Evolutionary conservation across 345 rosid species (phyloP), one percentile per base, ranked within the genome.

Genomic region (Hevea brasiliensis): DNA sequence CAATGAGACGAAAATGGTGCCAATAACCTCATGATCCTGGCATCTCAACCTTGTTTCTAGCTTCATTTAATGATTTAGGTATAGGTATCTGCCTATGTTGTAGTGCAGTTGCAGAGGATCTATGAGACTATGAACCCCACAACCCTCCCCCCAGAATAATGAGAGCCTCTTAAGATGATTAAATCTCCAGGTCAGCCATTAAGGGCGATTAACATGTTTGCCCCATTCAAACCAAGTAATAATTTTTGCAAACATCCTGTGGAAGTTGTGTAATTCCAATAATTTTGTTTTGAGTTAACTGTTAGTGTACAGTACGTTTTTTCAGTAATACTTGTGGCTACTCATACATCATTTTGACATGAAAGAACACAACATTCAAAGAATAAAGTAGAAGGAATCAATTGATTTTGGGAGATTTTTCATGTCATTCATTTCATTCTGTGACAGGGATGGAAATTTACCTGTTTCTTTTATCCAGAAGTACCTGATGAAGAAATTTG

Each of bases 381-480:
- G 42, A 24, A 44, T 41, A 14, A 27, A 10, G 57, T 45, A 23
- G 47, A 74, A 70, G 51, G 2, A 35, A 42, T 41, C 18, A 35
- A 73, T 53, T 73, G 15, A 72, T 55, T 32, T 12, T 12, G 12
- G 74, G 47, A 65, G 55, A 50, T 57, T 35, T 58, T 48, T 65
- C 56, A 32, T 56, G 23, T 20, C 68, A 56, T 47, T 67, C 50
- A 2, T 77, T 75, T 76, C 50, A 9, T 70, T 71, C 48, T 42
- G 9, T 84, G 74, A 65, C 75, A 71, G 75, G 72, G 63, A 77
- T 65, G 70, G 77, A 69, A 74, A 48, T 47, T 51, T 62, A 63
- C 76, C 76, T 15, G 72, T 79, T 57, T 79, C 81, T 26, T 79
- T 63, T 61, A 74, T 79, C 74, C 81, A 74, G 50, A 79, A 79